A percentile compares a stretch with the other conserved stretches of the same genome.
phyloP scores from a whole-genome alignment of 164 flowering plant species.

The Chimonanthus salicifolius region DNA sequence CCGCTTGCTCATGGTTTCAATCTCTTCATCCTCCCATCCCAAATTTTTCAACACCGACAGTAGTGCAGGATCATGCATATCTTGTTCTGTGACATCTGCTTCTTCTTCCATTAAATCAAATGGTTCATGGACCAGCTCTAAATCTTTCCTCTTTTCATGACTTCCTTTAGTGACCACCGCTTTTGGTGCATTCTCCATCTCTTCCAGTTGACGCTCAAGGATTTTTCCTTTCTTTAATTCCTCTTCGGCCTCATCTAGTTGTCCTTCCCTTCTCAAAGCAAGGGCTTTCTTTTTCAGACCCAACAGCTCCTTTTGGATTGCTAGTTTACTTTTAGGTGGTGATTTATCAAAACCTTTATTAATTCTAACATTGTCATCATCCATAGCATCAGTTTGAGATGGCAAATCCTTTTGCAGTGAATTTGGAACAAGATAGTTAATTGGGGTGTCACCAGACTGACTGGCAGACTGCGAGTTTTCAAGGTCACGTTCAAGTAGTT shows the following conservation, averaged over 20 bases:
- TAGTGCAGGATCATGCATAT: conserved; percentile 71
- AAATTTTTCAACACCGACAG: conserved; percentile 49
- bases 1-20: conserved; percentile 13
- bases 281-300: conserved; percentile 73
- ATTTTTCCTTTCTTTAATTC: conserved; percentile 65
- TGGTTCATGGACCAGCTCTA: conserved; percentile 2
- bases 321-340: conserved; percentile 49
- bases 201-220: conserved; percentile 74
- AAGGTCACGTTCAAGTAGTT: conserved; percentile 56
- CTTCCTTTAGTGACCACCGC: conserved; percentile 10
- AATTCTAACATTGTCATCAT: conserved; percentile 8
- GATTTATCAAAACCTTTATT: conserved; percentile 11
- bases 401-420: conserved; percentile 8
- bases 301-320: conserved; percentile 74
- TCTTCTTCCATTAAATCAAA: conserved; percentile 35
- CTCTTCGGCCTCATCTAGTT: conserved; percentile 72
- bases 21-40: conserved; percentile 74
- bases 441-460: neutral
- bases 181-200: conserved; percentile 41
- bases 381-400: conserved; percentile 13
- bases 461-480: conserved; percentile 25
- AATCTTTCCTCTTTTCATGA: conserved; percentile 11
- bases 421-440: conserved; percentile 1
- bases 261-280: conserved; percentile 78
- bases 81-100: conserved; percentile 68